Percentiles rank a stretch among this genome's conserved stretches.
Conservation (phyloP, 352 stramenopile genomes). For the Phytophthora crassamura region DNA sequence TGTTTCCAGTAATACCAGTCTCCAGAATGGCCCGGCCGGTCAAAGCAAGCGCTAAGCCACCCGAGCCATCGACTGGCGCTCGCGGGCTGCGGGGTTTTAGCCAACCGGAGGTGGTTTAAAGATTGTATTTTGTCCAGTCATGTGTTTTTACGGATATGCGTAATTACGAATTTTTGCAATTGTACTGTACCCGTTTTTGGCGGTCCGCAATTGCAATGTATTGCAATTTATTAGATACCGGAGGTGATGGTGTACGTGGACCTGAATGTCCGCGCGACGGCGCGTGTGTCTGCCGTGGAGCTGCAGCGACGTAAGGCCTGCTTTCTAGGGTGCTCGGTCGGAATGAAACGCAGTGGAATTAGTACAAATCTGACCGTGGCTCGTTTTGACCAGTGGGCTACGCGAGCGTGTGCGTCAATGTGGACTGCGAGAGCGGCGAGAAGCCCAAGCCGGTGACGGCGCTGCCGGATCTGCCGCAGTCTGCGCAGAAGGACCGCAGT, state of each 20-base stretch:
- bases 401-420: slow-evolving; percentile 63
- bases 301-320: slow-evolving; percentile 63
- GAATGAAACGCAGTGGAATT: neutral
- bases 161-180: slow-evolving; percentile 42
- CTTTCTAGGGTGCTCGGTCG: neutral
- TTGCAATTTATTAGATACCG: neutral
- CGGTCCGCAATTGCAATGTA: neutral
- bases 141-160: neutral
- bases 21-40: slow-evolving; percentile 14
- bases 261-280: slow-evolving; percentile 68
- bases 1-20: slow-evolving; percentile 55
- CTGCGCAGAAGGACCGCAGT: slow-evolving; percentile 38
- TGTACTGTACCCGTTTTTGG: too few relatives aligned
- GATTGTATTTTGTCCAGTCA: too few relatives aligned
- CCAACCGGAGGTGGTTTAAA: too few relatives aligned
- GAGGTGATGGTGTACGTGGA: slow-evolving; percentile 69
- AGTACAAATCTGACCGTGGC: neutral
- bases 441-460: slow-evolving; percentile 60
- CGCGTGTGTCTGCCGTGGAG: slow-evolving; percentile 61
- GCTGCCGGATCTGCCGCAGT: slow-evolving; percentile 42
- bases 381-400: slow-evolving; percentile 64
- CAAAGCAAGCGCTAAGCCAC: neutral
- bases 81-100: too few relatives aligned
- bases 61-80: slow-evolving; percentile 24
- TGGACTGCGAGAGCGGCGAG: slow-evolving; percentile 53